Base-by-base conservation (phyloP, 495 filamentous ascomycete genomes). In the Aspergillus egyptiacus region DNA sequence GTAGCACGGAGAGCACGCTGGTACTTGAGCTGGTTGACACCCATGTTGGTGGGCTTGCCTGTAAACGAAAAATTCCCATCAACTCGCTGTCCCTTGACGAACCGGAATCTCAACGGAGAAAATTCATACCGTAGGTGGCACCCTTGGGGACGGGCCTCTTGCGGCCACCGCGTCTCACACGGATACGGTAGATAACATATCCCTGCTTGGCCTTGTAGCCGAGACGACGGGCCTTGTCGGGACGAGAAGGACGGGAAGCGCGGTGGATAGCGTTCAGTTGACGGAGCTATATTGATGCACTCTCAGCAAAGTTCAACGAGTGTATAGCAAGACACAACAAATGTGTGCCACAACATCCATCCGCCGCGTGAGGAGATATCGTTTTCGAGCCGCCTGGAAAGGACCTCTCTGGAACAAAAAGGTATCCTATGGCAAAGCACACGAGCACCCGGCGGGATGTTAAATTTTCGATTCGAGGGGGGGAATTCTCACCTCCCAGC, bases 131-230 rank as follows among this genome's bases (percentile, higher is more conserved):
- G 72, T 90, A 98, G 61, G 93, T 98, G 73, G 93, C 93, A 81
- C 93, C 93, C 89, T 97, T 98, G 63, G 85, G 80, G 37, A 82
- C 90, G 58, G 93, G 93, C 69, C 77, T 78, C 89, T 98, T 98
- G 77, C 93, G 86, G 59, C 93, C 93, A 82, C 93, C 93, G 69
- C 93, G 85, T 69, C 93, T 85, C 58, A 98, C 93, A 70, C 93
- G 91, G 64, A 94, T 80, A 69, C 93, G 93, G 82, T 98, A 98
- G 86, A 98, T 87, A 69, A 96, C 93, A 83, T 96, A 98, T 73
- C 93, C 93, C 77, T 98, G 93, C 87, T 98, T 98, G 76, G 94
- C 91, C 86, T 98, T 98, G 86, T 97, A 98, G 61, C 93, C 93
- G 58, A 98, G 87, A 76, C 93, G 94, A 76, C 94, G 94, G 66